Evolutionary conservation across 345 rosid genomes (phyloP), one percentile per base, ranked within the genome.

Genomic region (Punica granatum): DNA sequence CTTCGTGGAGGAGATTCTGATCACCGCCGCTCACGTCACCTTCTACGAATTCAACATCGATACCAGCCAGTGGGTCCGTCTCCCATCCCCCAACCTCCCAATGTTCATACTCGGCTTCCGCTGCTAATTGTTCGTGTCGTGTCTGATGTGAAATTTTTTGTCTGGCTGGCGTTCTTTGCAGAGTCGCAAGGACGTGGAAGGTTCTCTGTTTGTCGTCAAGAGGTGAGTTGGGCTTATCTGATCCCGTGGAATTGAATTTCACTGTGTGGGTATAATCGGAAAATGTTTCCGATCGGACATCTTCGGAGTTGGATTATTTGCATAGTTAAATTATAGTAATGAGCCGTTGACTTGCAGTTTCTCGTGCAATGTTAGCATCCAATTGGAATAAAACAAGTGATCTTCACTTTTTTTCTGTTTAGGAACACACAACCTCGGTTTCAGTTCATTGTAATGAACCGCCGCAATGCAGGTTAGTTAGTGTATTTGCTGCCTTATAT

Each of bases 141-240:
- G 34, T 32, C 60, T 21, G 31, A 30, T 63, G 15, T 15, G 12
- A 6, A 51, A n/a, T 7, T 7, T 51, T 51, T n/a, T n/a, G n/a
- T n/a, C n/a, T n/a, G n/a, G n/a, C 25, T 62, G 56, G 14, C 42
- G 51, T 65, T n/a, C 15, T 53, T 63, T 74, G 71, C 79, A 93
- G 97, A 83, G 96, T 44, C 96, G 97, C 61, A 94, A 94, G 78
- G 97, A 94, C 60, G 97, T 94, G 43, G 99, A 94, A 82, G 99
- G 99, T 46, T 88, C 99, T 67, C 86, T 91, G 26, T 91, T 91
- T 65, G 97, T 94, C 25, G 99, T 94, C 43, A 94, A 94, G 78
- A 86, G 98, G 97, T 88, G 10, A 58, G 48, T 66, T 37, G 2
- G 32, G 10, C n/a, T 21, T 42, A 3, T 4, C 23, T 18, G 21